phyloP scores from a whole-genome alignment of 176 grass and related monocot species.

The sorghum (Sorghum bicolor) region Sorghum_bicolor_NCBIv3 NC_012872.2:66699501-66700000 shows the following conservation, averaged over 20 bases:
- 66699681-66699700: background rate
- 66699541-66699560: background rate
- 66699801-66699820: background rate
- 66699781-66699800: background rate
- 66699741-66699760: slow-evolving; percentile 10
- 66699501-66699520: background rate
- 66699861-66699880: background rate
- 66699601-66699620: background rate
- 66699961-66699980: background rate
- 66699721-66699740: background rate
- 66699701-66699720: background rate
- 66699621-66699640: background rate
- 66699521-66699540: slow-evolving; percentile 35
- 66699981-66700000: background rate
- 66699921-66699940: background rate
- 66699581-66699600: background rate
- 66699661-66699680: background rate
- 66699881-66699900: background rate
- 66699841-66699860: background rate
- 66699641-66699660: background rate
- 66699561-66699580: background rate
- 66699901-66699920: background rate
- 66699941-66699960: background rate
- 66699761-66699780: slow-evolving; percentile 2
- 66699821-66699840: slow-evolving; percentile 5